Evolutionary conservation across 2,329 filamentous ascomycete genomes (phyloP).

Genomic region (Alternaria burnsii): DNA sequence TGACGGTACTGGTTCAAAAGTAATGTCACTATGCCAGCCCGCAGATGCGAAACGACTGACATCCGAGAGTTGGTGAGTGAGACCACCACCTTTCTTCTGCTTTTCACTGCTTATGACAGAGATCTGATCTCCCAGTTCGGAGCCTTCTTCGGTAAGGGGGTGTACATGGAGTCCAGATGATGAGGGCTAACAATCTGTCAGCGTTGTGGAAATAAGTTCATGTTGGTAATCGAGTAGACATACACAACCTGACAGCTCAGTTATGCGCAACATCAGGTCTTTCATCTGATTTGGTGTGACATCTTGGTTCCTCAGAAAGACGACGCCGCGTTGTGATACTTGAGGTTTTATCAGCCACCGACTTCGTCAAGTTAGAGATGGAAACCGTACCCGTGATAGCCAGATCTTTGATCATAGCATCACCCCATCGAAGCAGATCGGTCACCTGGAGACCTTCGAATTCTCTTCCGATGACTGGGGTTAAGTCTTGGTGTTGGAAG

Average conservation of each 20-base stretch:
- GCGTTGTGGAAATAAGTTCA: background rate
- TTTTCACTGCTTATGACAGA: slow-evolving; percentile 51
- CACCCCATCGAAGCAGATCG: slow-evolving; percentile 44
- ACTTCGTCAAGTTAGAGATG: background rate
- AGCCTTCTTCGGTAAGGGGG: slow-evolving; percentile 57
- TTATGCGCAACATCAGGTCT: slow-evolving; percentile 67
- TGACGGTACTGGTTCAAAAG: slow-evolving; percentile 53
- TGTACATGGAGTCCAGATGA: slow-evolving; percentile 42
- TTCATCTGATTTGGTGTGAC: slow-evolving; percentile 68
- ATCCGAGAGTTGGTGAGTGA: slow-evolving; percentile 55
- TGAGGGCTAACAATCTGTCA: slow-evolving; percentile 29
- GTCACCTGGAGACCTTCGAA: slow-evolving; percentile 51
- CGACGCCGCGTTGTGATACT: slow-evolving; percentile 75
- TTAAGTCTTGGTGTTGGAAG: slow-evolving; percentile 53
- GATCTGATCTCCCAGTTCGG: slow-evolving; percentile 51
- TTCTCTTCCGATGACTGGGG: slow-evolving; percentile 61
- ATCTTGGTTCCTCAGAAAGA: slow-evolving; percentile 72
- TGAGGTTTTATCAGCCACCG: background rate
- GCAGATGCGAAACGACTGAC: slow-evolving; percentile 52
- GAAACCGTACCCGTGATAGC: slow-evolving; percentile 65
- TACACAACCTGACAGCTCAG: slow-evolving; percentile 64
- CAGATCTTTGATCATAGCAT: slow-evolving; percentile 51
- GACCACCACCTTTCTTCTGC: slow-evolving; percentile 41
- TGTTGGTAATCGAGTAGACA: slow-evolving; percentile 54
- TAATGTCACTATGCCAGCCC: slow-evolving; percentile 63